Evolutionary conservation across 805 yeast species (phyloP), one percentile per base, ranked within the genome.

Genomic region (Lachancea kluyveri): DNA sequence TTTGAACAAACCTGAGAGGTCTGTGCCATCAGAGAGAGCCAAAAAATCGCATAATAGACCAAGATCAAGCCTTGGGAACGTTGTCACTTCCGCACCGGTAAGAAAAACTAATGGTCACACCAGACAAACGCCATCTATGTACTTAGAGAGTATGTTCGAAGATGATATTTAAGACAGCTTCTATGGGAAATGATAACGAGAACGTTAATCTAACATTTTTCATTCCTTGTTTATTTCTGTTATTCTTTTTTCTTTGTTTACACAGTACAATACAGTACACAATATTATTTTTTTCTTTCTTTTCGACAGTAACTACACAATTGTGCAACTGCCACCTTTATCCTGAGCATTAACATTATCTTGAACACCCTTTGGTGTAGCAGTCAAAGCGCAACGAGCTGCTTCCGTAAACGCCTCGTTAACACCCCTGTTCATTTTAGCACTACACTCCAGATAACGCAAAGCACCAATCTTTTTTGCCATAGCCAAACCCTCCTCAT

Each of bases 351-450:
- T 28, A 4, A 23, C 28, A 13, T 32, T 12, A 8, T 68, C 71
- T 40, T 64, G 63, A 30, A 74, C 76, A 33, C 88, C 90, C 62
- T 78, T 84, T 30, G 94, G 83, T 52, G 76, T 84, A 9, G 95
- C 95, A 41, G 83, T 79, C 45, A 90, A 68, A 2, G 96, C 97
- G 52, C 95, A 88, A 57, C 98, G 78, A 6, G 97, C 96, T 26
- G 97, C 98, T 62, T 92, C 98, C 0, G 96, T 87, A 57, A 92
- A 92, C 7, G 96, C 97, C 64, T 92, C 98, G 53, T 94, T 92
- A n/a, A 92, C 98, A 44, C 98, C 98, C 52, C 94, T 75, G 60
- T 88, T 90, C 57, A 81, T 79, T 67, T 88, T 92, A 5, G 98
- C 97, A 17, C 95, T 84, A 63, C 98, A 92, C 60, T 92, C 98